Evolutionary conservation across 192 early-diverging fungal species (phyloP), one percentile per base, ranked within the genome.

Genomic region (Podila clonocystis): DNA sequence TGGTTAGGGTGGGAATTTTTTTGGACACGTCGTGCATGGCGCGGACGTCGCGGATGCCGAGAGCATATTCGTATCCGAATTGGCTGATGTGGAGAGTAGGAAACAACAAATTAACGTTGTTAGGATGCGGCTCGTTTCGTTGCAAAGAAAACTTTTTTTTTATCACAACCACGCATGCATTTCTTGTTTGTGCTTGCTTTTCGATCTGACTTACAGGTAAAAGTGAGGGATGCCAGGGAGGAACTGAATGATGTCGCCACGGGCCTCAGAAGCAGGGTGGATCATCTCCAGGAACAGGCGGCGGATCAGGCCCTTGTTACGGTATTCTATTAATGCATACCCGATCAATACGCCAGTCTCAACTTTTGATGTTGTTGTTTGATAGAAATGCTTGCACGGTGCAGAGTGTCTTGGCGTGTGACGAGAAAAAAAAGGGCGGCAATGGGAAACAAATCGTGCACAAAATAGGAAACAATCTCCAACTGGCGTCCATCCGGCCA

Each of bases 11-110:
- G 20, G 69, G 75, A 20, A 70, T 52, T 4, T 52, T 45, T 19
- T 66, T 26, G 24, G 52, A 0, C 52, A 71, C 19, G 30, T 66
- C 50, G n/a, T 55, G 20, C 1, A 55, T 55, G 5, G 19, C n/a
- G 9, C 59, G 59, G 15, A 26, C 26, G 59, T 30, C 2, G 59
- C 52, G 52, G 2, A 50, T 31, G 13, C 62, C 52, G 24, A 55
- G 52, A n/a, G 64, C 75, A 49, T 78, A 78, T 36, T 70, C 69
- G 30, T 78, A 71, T 31, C 75, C 75, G 29, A 78, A 78, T 67
- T 71, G 75, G 49, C 68, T 45, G 13, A 45, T 15, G 15, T 15
- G 41, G 4, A 12, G 41, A 45, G 41, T 17, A 45, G 11, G 17
- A 3, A 45, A 15, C 3, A 0, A 8, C 4, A 45, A 45, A 45